Base-by-base conservation (phyloP, 768 basidiomycete genomes). In the Hydnum rufescens region DNA sequence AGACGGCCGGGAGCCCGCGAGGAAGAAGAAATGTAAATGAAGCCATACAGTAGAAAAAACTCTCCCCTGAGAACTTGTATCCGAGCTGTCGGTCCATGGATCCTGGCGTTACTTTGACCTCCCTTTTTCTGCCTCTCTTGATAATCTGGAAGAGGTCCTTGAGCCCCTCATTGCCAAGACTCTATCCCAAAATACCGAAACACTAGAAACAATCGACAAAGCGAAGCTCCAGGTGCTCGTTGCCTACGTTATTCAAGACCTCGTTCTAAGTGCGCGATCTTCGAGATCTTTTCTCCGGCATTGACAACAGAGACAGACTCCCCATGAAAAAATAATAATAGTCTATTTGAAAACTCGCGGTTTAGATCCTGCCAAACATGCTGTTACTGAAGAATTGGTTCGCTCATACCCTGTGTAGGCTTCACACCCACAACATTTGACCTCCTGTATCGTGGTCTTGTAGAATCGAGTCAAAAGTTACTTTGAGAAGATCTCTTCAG, bases 201-300 rank as follows among this genome's bases (percentile, higher is more conserved):
- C 69, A 8, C 69, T 87, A 23, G 77, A 83, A 55, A 74, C 76
- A 4, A 68, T 89, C 22, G 79, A 86, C 54, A 82, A 85, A 59
- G 86, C 85, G 25, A 86, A 87, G 63, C 64, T 88, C 2, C 82
- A 89, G 57, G 78, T 78, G 3, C 68, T 76, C 32, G 61, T 89
- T 42, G 82, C 84, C n/a, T 89, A 89, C 64, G 70, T 85, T 29
- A 71, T 82, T 2, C 85, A 89, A 60, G 85, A 88, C 63, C 71
- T 90, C 5, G 67, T 87, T n/a, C 87, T 86, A 66, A 78, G 87
- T 87, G 57, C 57, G 78, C 25, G n/a, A n/a, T n/a, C 19, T 42
- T 16, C 49, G 25, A 18, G 16, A 50, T 52, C 25, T n/a, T n/a
- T n/a, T n/a, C n/a, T n/a, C n/a, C n/a, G n/a, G n/a, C n/a, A n/a